Evolutionary conservation across 2,329 filamentous ascomycete species (phyloP), one percentile per base, ranked within the genome.

Genomic region (Colletotrichum sp.): DNA sequence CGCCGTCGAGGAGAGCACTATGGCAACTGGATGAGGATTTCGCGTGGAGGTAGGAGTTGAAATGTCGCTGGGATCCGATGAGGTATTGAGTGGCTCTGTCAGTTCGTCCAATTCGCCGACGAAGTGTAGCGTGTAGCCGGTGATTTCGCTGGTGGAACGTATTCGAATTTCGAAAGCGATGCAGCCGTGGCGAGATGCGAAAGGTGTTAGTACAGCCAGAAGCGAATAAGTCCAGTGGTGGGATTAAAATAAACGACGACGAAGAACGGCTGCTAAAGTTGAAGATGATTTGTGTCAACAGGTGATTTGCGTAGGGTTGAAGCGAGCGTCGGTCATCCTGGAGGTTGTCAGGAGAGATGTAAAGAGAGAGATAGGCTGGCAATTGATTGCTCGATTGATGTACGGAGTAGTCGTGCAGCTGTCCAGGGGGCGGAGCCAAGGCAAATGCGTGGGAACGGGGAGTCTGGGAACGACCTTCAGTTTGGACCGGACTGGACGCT

Each of bases 291-390:
- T 44, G 49, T 65, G 28, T 55, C 59, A 71, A 36, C 26, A 15
- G 28, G 36, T 44, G 34, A 24, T 21, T 59, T 63, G 49, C 67
- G 28, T 24, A 32, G n/a, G 52, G 26, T 68, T 68, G 63, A 68
- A 76, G 75, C 75, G 75, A 76, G 75, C 72, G 75, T 75, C 66
- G 65, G 66, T 66, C 75, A 71, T 71, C 49, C 71, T 75, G 34
- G 26, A 63, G 64, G 59, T 68, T 67, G 28, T 72, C 44, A 68
- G 63, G 72, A 76, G 70, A 68, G 8, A 52, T 26, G 18, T 6
- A 34, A 15, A 52, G 57, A 21, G 52, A 28, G 6, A 39, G 16
- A 39, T 8, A 62, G 57, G 64, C 32, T 44, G 64, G 57, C 30
- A 24, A 59, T 65, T 72, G 69, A 68, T 44, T 72, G 69, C 32